Conservation (phyloP, 2,329 filamentous ascomycete genomes). For the Endothia cerciana region DNA sequence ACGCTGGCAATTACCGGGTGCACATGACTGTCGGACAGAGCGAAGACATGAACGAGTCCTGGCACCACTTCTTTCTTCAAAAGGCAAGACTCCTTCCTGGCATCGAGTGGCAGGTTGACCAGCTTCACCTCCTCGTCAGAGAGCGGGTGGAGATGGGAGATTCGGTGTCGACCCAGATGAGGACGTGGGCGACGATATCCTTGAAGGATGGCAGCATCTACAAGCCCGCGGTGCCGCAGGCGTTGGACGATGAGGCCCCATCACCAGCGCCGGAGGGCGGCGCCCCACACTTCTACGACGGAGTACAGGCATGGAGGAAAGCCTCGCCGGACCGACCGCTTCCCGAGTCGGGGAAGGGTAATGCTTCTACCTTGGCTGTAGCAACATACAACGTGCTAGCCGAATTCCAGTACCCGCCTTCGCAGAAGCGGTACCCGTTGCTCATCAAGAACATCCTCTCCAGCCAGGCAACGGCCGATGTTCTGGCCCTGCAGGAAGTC, state of each 20-base stretch:
- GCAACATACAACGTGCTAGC: slow-evolving; percentile 59
- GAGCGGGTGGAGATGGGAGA: slow-evolving; percentile 31
- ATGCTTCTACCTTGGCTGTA: slow-evolving; percentile 37
- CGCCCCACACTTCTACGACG: slow-evolving; percentile 30
- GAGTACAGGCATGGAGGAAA: slow-evolving; percentile 14
- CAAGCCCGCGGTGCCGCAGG: slow-evolving; percentile 31
- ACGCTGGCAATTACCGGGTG: slow-evolving; percentile 41
- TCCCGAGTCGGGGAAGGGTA: not conserved
- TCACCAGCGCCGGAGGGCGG: slow-evolving; percentile 4
- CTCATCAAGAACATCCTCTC: slow-evolving; percentile 51
- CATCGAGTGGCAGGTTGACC: slow-evolving; percentile 51
- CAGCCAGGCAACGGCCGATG: slow-evolving; percentile 47
- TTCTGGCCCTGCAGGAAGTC: slow-evolving; percentile 64
- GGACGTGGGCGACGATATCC: slow-evolving; percentile 56
- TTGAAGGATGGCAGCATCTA: slow-evolving; percentile 33
- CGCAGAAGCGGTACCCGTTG: slow-evolving; percentile 45
- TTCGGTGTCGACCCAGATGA: slow-evolving; percentile 51
- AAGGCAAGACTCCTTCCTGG: slow-evolving; percentile 55
- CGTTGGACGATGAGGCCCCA: slow-evolving; percentile 32
- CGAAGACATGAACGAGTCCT: slow-evolving; percentile 46
- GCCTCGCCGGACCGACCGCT: not conserved
- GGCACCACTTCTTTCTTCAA: slow-evolving; percentile 55
- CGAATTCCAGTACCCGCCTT: slow-evolving; percentile 53
- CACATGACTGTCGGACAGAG: slow-evolving; percentile 67
- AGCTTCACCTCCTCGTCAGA: slow-evolving; percentile 59